Conservation (phyloP, 257 asterid genomes). For the Nicotiana knightiana region DNA sequence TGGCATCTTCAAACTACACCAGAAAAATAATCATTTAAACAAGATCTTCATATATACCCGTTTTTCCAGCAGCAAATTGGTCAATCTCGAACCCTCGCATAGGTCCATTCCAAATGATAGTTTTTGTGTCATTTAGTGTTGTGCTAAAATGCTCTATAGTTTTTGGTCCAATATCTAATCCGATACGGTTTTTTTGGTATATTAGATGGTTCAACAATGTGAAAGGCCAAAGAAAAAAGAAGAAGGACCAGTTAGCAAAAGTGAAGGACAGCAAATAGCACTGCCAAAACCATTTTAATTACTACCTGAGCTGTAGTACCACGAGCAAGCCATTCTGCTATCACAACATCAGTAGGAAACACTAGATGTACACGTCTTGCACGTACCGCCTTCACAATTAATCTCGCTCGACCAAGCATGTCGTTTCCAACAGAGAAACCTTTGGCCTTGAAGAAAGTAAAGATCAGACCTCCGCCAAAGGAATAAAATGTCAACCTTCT, state of each 20-base stretch:
- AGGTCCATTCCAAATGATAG: conserved; percentile 10
- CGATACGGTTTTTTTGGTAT: conserved; percentile 41
- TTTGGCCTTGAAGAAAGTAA: conserved; percentile 42
- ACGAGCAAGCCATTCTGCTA: conserved; percentile 37
- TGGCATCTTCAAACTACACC: too few relatives aligned
- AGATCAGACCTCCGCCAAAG: conserved; percentile 47
- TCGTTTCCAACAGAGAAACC: conserved; percentile 35
- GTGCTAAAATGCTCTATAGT: conserved; percentile 22
- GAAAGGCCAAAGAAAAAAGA: conserved; percentile 23
- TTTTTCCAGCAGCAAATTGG: too few relatives aligned
- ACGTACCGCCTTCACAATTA: conserved; percentile 39
- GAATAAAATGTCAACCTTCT: conserved; percentile 29
- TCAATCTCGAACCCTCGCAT: too few relatives aligned
- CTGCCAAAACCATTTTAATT: background rate
- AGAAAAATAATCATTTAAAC: too few relatives aligned
- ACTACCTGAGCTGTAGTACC: conserved; percentile 45
- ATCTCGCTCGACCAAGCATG: conserved; percentile 37
- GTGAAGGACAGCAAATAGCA: background rate
- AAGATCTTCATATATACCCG: too few relatives aligned
- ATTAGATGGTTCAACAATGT: conserved; percentile 60
- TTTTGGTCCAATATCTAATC: conserved; percentile 45
- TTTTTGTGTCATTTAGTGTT: conserved; percentile 33
- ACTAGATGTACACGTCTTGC: conserved; percentile 23
- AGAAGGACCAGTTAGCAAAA: conserved; percentile 22
- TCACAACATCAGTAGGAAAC: conserved; percentile 38